These are phyloP conservation scores for Ceratobasidium sp. DNA, from an alignment of 1,284 basidiomycete genomes.

Conservation along the genomic window DNA sequence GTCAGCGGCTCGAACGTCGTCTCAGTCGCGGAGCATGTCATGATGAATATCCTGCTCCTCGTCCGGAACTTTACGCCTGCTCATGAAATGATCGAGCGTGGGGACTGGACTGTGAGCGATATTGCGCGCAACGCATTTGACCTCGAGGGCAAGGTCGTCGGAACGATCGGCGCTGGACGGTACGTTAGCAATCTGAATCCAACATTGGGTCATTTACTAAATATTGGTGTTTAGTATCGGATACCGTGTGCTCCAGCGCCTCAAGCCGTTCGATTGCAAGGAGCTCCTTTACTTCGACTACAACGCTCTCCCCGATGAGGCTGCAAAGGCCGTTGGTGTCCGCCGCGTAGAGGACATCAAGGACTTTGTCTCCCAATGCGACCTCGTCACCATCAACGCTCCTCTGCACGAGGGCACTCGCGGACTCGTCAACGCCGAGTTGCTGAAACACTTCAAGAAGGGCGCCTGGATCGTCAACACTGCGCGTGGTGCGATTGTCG, in stretches of 20 bases:
- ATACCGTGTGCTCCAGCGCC: constrained; percentile 88
- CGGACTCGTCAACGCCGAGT: constrained; percentile 83
- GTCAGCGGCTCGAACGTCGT: constrained; percentile 88
- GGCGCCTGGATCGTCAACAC: constrained; percentile 94
- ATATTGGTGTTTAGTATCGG: constrained; percentile 68
- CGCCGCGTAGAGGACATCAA: constrained; percentile 85
- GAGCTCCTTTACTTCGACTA: constrained; percentile 96
- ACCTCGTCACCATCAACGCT: constrained; percentile 89
- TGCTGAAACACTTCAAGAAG: constrained; percentile 91
- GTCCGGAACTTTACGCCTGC: constrained; percentile 89
- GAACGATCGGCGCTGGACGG: constrained; percentile 83
- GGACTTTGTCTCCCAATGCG: constrained; percentile 84
- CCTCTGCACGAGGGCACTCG: constrained; percentile 90
- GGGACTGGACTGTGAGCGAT: constrained; percentile 87
- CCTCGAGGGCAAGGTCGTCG: constrained; percentile 90
- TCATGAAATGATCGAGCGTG: constrained; percentile 85
- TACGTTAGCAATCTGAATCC: neutral
- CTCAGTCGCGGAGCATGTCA: constrained; percentile 90
- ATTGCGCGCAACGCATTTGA: constrained; percentile 86
- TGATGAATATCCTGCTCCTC: constrained; percentile 85
- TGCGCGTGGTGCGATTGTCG: constrained; percentile 92
- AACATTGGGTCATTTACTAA: neutral
- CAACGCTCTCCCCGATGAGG: constrained; percentile 77
- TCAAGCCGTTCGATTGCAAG: constrained; percentile 89
- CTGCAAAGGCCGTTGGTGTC: constrained; percentile 75